phyloP scores from a whole-genome alignment of 306 rosid genomes.

The Medicago truncatula region MtrunA17r5.0-ANR NC_053047.1:3916001-3916500 shows the following conservation, averaged over 20 bases:
- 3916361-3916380: neutral
- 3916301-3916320: constrained; percentile 85
- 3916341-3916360: constrained; percentile 54
- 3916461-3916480: constrained; percentile 26
- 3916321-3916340: constrained; percentile 85
- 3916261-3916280: constrained; percentile 83
- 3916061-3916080: neutral
- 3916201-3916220: constrained; percentile 96
- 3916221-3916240: constrained; percentile 89
- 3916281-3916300: constrained; percentile 88
- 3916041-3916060: no score
- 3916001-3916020: no score
- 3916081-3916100: neutral
- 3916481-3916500: no score
- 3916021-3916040: no score
- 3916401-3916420: no score
- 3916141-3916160: constrained; percentile 70
- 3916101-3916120: neutral
- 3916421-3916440: no score
- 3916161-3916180: constrained; percentile 80
- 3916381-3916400: no score
- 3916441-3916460: no score
- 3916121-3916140: constrained; percentile 4
- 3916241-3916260: constrained; percentile 87
- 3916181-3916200: constrained; percentile 85